Evolutionary conservation across 345 rosid species (phyloP).

Genomic region (Melaleuca quinquenervia): DNA sequence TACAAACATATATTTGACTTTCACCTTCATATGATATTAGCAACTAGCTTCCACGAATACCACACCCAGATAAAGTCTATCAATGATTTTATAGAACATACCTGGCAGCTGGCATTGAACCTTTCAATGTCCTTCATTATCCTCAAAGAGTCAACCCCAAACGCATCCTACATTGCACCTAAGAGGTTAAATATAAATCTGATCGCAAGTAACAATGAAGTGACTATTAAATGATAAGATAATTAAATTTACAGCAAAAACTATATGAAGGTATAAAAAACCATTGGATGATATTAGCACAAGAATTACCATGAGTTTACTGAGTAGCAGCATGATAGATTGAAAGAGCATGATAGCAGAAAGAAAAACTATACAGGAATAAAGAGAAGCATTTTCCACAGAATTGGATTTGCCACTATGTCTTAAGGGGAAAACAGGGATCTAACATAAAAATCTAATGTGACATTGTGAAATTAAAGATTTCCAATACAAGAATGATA

Average conservation of each 20-base stretch:
- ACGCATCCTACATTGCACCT: conserved; percentile 61
- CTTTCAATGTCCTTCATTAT: conserved; percentile 76
- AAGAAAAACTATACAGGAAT: not conserved
- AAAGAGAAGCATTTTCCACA: not conserved
- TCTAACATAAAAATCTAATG: not conserved
- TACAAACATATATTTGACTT: not conserved
- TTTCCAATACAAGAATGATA: not conserved
- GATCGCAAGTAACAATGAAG: not conserved
- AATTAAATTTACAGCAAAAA: not conserved
- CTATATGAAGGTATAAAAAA: not conserved
- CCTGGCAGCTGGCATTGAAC: conserved; percentile 51
- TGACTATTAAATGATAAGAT: not conserved
- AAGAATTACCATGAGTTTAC: not conserved
- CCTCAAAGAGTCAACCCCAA: conserved; percentile 76
- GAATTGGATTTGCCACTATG: not conserved
- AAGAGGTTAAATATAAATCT: not conserved
- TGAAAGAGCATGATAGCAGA: not conserved
- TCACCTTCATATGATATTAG: not conserved
- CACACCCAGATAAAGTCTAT: not conserved
- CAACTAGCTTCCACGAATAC: not conserved
- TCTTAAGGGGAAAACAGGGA: not conserved
- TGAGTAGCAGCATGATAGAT: not conserved
- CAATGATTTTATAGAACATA: conserved; percentile 12
- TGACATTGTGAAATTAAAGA: not conserved
- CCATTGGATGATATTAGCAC: not conserved